A percentile compares a stretch with the other conserved stretches of the same genome.
Conservation (phyloP, 2,329 filamentous ascomycete species). For the Fusarium sublunatum region DNA sequence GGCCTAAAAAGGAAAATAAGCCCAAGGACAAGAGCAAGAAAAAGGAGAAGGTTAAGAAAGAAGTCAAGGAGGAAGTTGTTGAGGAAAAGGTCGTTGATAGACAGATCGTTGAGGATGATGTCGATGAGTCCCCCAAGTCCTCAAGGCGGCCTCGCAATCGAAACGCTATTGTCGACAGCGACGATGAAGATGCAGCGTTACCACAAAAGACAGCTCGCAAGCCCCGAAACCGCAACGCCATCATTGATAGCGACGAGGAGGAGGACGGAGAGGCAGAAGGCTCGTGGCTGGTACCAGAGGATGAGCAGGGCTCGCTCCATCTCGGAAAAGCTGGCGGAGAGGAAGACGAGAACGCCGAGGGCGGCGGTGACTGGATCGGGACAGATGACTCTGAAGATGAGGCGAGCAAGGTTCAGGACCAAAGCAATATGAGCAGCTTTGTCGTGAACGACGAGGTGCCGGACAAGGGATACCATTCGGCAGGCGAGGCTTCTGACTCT, state of each 20-base stretch:
- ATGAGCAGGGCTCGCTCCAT: conserved; percentile 68
- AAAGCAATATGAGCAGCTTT: conserved; percentile 66
- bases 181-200: conserved; percentile 30
- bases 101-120: conserved; percentile 28
- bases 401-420: conserved; percentile 64
- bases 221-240: conserved; percentile 63
- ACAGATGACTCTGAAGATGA: conserved; percentile 74
- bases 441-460: conserved; percentile 63
- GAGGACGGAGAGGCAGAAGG: conserved; percentile 75
- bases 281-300: conserved; percentile 82
- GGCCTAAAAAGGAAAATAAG: conserved; percentile 41
- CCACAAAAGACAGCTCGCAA: conserved; percentile 48
- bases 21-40: conserved; percentile 35
- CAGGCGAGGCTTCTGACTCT: conserved; percentile 41
- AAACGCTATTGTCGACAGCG: conserved; percentile 33
- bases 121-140: conserved; percentile 37
- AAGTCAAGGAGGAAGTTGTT: conserved; percentile 21
- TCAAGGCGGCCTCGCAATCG: conserved; percentile 29
- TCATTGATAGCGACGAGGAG: conserved; percentile 75
- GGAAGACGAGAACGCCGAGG: conserved; percentile 90
- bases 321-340: conserved; percentile 83
- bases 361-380: conserved; percentile 81
- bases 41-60: conserved; percentile 31
- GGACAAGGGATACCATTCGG: conserved; percentile 47
- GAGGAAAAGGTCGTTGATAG: conserved; percentile 32